Percentiles rank a stretch among this genome's conserved stretches.
These are phyloP conservation scores for Castanopsis chinensis DNA, from an alignment of 306 rosid species.

Conservation along the genomic window DNA sequence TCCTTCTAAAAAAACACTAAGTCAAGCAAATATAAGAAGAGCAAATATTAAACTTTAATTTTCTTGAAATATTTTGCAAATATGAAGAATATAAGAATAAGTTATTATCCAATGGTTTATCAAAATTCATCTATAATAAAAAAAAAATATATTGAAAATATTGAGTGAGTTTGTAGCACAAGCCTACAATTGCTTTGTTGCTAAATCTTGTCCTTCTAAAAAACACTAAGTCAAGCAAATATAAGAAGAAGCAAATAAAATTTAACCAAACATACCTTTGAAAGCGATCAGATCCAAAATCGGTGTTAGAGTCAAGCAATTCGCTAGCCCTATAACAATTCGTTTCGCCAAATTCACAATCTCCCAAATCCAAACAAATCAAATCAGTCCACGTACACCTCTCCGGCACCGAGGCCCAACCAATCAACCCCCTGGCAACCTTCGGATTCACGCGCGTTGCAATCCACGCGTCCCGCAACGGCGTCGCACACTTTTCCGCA, in stretches of 20 bases:
- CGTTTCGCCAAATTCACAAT: conserved; percentile 15
- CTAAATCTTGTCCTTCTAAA: no score
- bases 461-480: conserved; percentile 67
- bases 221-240: no score
- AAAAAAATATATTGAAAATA: no score
- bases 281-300: conserved; percentile 22
- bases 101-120: no score
- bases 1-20: no score
- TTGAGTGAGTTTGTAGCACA: no score
- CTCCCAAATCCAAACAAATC: conserved; percentile 25
- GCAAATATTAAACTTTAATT: no score
- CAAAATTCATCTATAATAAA: no score
- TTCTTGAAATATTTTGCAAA: no score
- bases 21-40: background rate
- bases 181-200: no score
- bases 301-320: conserved; percentile 31
- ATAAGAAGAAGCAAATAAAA: background rate
- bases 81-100: no score
- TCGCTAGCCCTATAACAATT: conserved; percentile 57
- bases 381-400: conserved; percentile 13
- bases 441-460: conserved; percentile 31
- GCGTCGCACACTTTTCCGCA: conserved; percentile 52
- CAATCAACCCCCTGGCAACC: conserved; percentile 42
- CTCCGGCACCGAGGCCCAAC: conserved; percentile 39
- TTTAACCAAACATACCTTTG: background rate